Base-by-base conservation (phyloP, 306 rosid genomes). In the Abrus pulchellus region DNA sequence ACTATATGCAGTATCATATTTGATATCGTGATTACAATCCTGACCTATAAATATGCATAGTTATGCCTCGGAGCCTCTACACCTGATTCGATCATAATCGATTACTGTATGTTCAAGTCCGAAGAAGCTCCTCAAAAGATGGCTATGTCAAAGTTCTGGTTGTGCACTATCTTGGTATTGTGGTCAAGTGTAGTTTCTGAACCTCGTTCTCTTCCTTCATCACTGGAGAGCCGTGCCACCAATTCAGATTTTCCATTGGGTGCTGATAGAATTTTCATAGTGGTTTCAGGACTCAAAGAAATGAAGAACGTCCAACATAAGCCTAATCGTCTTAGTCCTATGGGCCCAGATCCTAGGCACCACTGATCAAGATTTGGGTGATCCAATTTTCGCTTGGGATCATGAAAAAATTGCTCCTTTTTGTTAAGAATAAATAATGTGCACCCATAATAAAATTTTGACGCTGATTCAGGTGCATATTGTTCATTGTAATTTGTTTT, bases 341-440 rank as follows among this genome's bases (percentile, higher is more conserved):
- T 34, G n/a, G 84, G 79, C 3, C 84, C 84, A 40, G 44, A 80
- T 63, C 79, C 84, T 0, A 72, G 40, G 14, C 84, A 80, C 52
- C 79, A 80, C 10, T 80, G 54, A 72, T 79, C 7, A 6, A 57
- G 38, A 67, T 10, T 38, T n/a, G 11, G n/a, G 30, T 61, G 14
- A n/a, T 59, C 8, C 27, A 10, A 61, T 61, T 10, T 2, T 63
- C 12, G 5, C 4, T 12, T 63, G 6, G 5, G 7, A 41, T 77
- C 64, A 34, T 3, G 5, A 61, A 14, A 4, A 61, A 4, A 61
- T 9, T 76, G 4, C 40, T 13, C 12, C 0, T 54, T 52, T 10
- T 52, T 50, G 14, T 52, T 52, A 11, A 48, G n/a, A 33, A 62
- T 10, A 36, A 63, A 34, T 34, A 28, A 76, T 62, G 49, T 36